A percentile compares a stretch with the other conserved stretches of the same genome.
Evolutionary conservation across 495 filamentous ascomycete genomes (phyloP).

Genomic region (Aspergillus bridgeri): DNA sequence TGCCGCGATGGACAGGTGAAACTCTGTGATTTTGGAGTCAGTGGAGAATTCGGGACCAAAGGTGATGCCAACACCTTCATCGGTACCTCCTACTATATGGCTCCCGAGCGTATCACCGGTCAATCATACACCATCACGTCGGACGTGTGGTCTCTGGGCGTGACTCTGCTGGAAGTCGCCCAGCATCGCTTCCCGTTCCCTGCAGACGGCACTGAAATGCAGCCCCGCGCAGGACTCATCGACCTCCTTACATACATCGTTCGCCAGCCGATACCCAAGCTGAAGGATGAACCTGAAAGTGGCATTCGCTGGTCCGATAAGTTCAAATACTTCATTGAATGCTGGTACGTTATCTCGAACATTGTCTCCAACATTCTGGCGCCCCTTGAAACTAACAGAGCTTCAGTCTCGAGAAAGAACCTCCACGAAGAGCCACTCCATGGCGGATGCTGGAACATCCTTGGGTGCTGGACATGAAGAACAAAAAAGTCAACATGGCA

Average conservation of each 20-base stretch:
- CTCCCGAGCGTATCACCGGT: slow-evolving; percentile 94
- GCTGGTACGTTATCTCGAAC: slow-evolving; percentile 73
- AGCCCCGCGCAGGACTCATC: slow-evolving; percentile 81
- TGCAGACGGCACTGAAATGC: slow-evolving; percentile 90
- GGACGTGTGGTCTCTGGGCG: slow-evolving; percentile 95
- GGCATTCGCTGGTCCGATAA: slow-evolving; percentile 89
- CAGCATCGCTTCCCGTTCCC: slow-evolving; percentile 98
- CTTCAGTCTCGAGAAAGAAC: slow-evolving; percentile 87
- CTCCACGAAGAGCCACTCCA: slow-evolving; percentile 77
- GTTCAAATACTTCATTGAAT: slow-evolving; percentile 99
- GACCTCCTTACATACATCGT: slow-evolving; percentile 97
- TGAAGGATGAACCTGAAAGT: slow-evolving; percentile 84
- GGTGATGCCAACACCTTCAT: slow-evolving; percentile 99
- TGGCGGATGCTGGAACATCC: slow-evolving; percentile 99
- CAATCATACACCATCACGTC: slow-evolving; percentile 98
- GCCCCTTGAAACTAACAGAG: slow-evolving; percentile 5
- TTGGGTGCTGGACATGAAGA: slow-evolving; percentile 94
- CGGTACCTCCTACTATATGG: slow-evolving; percentile 99
- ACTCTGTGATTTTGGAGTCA: slow-evolving; percentile 97
- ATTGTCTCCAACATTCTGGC: background rate
- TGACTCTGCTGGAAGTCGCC: slow-evolving; percentile 93
- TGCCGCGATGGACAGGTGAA: slow-evolving; percentile 92
- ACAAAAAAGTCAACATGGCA: slow-evolving; percentile 94
- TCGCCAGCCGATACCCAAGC: slow-evolving; percentile 87
- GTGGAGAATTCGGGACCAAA: slow-evolving; percentile 96